These are phyloP conservation scores for Ophiostoma perfectum DNA, from an alignment of 2,329 filamentous ascomycete genomes.

Conservation along the genomic window DNA sequence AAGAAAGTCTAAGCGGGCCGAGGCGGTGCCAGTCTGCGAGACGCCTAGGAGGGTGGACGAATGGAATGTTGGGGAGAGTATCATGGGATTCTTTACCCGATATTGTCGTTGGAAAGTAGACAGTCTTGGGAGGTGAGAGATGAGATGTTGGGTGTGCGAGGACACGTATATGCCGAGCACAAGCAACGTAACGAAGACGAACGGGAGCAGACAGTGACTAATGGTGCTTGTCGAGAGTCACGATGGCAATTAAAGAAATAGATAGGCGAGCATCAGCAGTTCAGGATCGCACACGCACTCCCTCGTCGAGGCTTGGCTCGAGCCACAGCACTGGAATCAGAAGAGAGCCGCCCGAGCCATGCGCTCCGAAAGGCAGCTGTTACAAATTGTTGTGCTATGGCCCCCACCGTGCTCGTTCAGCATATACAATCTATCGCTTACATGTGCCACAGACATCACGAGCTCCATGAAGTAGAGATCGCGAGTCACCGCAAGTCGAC, in stretches of 20 bases:
- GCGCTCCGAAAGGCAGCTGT: not conserved
- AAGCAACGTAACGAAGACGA: not conserved
- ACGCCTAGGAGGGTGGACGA: not conserved
- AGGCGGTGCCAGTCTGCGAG: not conserved
- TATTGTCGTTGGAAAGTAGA: not conserved
- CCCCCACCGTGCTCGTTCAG: not conserved
- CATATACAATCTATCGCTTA: not conserved
- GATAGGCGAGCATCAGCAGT: too few species aligned
- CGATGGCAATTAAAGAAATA: not conserved
- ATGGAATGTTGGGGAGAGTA: not conserved
- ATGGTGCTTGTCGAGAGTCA: not conserved
- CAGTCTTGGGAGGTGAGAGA: not conserved
- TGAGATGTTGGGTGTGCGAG: not conserved
- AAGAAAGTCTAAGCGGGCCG: constrained; percentile 5
- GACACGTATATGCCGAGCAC: not conserved
- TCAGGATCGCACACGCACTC: too few species aligned
- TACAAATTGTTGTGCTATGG: not conserved
- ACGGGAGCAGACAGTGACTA: not conserved
- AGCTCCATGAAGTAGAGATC: not conserved
- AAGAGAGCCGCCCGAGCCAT: not conserved
- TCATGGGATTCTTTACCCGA: constrained; percentile 1
- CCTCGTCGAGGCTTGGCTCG: too few species aligned
- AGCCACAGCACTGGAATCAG: too few species aligned
- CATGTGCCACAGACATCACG: not conserved
- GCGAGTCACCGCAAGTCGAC: too few species aligned